Conservation (phyloP, 176 grass and related monocot genomes). For the Oryza brachyantha region DNA sequence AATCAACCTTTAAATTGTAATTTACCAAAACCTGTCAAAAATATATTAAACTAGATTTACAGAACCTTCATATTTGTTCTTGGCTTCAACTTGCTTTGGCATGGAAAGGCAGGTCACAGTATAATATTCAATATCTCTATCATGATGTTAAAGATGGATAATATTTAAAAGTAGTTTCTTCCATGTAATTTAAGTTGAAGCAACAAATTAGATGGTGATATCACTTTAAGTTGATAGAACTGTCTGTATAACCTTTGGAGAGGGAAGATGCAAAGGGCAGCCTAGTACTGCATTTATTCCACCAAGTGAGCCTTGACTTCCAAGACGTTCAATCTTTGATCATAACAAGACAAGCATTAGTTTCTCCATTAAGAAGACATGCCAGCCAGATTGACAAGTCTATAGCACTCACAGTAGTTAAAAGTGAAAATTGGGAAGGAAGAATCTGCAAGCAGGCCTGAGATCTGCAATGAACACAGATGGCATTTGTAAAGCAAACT, state of each 20-base stretch:
- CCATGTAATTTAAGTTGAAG: background rate
- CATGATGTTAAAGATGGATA: background rate
- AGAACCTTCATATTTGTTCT: background rate
- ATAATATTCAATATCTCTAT: background rate
- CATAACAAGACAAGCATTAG: constrained; percentile 27
- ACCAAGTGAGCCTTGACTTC: constrained; percentile 82
- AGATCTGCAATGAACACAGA: constrained; percentile 49
- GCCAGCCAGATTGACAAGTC: background rate
- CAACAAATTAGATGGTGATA: constrained; percentile 14
- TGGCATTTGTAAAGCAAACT: constrained; percentile 21
- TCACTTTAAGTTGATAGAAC: constrained; percentile 18
- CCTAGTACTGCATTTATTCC: constrained; percentile 90
- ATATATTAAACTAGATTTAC: background rate
- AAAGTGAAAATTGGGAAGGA: constrained; percentile 66
- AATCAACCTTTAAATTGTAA: constrained; percentile 17
- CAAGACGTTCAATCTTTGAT: constrained; percentile 62
- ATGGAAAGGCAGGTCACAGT: constrained; percentile 6
- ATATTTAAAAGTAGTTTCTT: background rate
- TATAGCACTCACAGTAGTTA: constrained; percentile 70
- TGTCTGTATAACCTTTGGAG: constrained; percentile 56
- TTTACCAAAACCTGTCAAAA: constrained; percentile 13
- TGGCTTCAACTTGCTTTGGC: background rate
- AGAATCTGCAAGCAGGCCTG: constrained; percentile 63
- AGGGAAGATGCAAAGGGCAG: constrained; percentile 90
- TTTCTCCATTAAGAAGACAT: constrained; percentile 34